Percentiles rank a stretch among this genome's conserved stretches.
Conservation (phyloP, 164 flowering plant genomes). For the grape (Vitis vinifera) region DNA sequence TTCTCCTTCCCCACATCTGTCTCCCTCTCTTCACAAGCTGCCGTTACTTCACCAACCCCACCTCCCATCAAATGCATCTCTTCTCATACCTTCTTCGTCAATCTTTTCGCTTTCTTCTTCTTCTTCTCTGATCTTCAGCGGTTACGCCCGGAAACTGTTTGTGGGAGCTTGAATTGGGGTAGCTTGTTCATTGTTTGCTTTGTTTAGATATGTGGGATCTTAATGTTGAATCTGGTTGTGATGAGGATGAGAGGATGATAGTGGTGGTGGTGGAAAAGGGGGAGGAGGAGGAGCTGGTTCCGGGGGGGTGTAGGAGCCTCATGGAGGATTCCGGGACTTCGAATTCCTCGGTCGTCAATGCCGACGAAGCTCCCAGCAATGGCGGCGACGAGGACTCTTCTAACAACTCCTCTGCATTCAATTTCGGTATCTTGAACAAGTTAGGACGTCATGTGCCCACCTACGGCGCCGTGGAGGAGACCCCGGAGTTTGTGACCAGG, state of each 20-base stretch:
- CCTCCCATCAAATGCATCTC: too few species aligned
- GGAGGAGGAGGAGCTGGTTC: conserved; percentile 7
- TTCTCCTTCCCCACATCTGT: too few species aligned
- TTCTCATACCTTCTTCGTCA: not conserved
- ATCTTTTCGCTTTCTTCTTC: not conserved
- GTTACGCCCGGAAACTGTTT: conserved; percentile 1
- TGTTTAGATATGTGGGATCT: conserved; percentile 44
- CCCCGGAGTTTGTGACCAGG: conserved; percentile 26
- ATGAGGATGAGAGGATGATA: not conserved
- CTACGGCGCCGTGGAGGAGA: conserved; percentile 12
- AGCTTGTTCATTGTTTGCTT: not conserved
- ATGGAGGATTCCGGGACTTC: conserved; percentile 61
- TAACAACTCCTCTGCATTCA: conserved; percentile 23
- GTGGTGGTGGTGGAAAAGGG: conserved; percentile 4
- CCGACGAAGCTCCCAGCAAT: conserved; percentile 37
- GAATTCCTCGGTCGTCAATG: conserved; percentile 64
- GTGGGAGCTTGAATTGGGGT: too few species aligned
- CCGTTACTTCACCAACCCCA: too few species aligned
- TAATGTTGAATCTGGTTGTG: conserved; percentile 20
- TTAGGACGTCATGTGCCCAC: not conserved
- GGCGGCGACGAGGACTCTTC: conserved; percentile 53
- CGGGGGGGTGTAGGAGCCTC: conserved; percentile 14
- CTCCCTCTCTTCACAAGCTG: too few species aligned
- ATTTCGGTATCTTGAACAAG: conserved; percentile 45
- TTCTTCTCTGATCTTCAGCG: not conserved